Base-by-base conservation (phyloP, 139 green algal genomes). In the Gonium pectorale region DNA sequence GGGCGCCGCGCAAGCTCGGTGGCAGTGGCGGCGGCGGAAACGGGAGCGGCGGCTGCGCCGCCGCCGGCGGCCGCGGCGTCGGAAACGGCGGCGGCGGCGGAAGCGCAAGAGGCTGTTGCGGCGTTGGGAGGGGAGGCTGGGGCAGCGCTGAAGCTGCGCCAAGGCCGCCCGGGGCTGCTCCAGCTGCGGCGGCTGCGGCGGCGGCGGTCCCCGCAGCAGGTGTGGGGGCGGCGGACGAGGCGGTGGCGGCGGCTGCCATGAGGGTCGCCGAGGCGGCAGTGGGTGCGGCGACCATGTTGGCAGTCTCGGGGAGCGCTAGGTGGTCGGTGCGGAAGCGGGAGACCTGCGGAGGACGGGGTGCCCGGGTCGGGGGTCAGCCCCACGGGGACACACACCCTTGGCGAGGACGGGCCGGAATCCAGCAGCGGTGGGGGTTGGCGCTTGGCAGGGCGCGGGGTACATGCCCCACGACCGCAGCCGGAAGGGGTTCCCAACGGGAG, bases 321-420 rank as follows among this genome's bases (percentile, higher is more conserved):
- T 92, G 82, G 85, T 97, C 94, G 4, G 89, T 93, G 33, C 87
- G 87, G 88, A 94, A 95, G 60, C 88, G 89, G 5, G 89, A 89
- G 62, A 87, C 68, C 35, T 85, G 44, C 21, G 67, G 33, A 2
- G 67, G 2, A 27, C 51, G 11, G 81, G 35, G 11, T 75, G 17
- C 17, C 49, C 13, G 17, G 49, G 49, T 59, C 13, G 17, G 49
- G 49, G 49, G n/a, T n/a, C n/a, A n/a, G n/a, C n/a, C n/a, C n/a
- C n/a, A n/a, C n/a, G n/a, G n/a, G n/a, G n/a, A n/a, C n/a, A n/a
- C n/a, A n/a, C n/a, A n/a, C n/a, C n/a, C n/a, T n/a, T n/a, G n/a
- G n/a, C n/a, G n/a, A n/a, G n/a, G n/a, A n/a, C n/a, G n/a, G n/a
- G n/a, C n/a, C n/a, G n/a, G n/a, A n/a, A n/a, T n/a, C n/a, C n/a